Evolutionary conservation across 1,139 yeast genomes (phyloP).

Genomic region (Yamadazyma sp.): DNA sequence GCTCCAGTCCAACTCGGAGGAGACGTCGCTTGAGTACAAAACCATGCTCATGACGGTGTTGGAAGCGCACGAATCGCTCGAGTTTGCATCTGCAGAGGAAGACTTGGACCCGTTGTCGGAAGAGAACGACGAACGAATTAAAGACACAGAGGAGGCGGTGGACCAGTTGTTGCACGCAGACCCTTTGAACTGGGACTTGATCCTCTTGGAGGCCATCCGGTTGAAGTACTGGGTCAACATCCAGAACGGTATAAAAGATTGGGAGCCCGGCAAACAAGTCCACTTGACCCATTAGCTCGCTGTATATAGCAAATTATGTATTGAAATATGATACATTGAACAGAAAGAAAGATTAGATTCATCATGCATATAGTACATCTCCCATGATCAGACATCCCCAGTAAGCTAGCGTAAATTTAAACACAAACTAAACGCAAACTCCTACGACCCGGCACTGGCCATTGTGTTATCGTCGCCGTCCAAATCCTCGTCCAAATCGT

Average conservation of each 20-base stretch:
- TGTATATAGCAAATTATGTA: slow-evolving; percentile 2
- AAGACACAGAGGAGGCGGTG: slow-evolving; percentile 33
- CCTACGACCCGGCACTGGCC: slow-evolving; percentile 42
- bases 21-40: slow-evolving; percentile 47
- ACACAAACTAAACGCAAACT: no score
- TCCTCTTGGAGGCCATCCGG: slow-evolving; percentile 67
- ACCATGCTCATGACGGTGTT: slow-evolving; percentile 68
- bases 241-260: slow-evolving; percentile 68
- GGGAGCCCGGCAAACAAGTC: slow-evolving; percentile 73
- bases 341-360: neutral
- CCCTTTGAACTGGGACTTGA: slow-evolving; percentile 51
- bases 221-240: slow-evolving; percentile 86
- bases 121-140: slow-evolving; percentile 59
- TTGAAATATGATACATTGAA: slow-evolving; percentile 3
- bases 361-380: slow-evolving; percentile 2
- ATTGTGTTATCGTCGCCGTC: slow-evolving; percentile 44
- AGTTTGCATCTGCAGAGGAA: slow-evolving; percentile 56
- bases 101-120: slow-evolving; percentile 54
- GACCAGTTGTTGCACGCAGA: slow-evolving; percentile 28
- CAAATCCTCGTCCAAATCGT: slow-evolving; percentile 26
- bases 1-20: slow-evolving; percentile 31
- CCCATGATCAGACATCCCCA: neutral
- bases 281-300: slow-evolving; percentile 53
- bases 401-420: no score
- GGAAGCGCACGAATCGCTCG: slow-evolving; percentile 77